Conservation (phyloP, 345 rosid species). For the Camelina sativa region DNA sequence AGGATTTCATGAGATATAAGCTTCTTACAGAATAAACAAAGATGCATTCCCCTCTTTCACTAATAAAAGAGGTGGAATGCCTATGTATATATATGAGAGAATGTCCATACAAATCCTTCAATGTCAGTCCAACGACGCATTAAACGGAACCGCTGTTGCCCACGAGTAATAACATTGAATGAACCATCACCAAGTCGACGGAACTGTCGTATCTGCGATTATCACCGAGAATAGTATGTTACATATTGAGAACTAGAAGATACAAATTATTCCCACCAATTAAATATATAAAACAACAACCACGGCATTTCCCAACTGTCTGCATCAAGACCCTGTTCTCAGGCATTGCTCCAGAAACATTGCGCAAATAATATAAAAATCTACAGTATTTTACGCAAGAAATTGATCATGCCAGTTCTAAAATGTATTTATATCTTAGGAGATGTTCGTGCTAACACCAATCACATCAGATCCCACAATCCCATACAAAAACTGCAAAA, state of each 20-base stretch:
- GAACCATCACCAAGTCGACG: constrained; percentile 86
- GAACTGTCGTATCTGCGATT: constrained; percentile 79
- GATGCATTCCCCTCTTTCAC: constrained; percentile 15
- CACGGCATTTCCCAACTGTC: not conserved
- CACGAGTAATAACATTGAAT: constrained; percentile 87
- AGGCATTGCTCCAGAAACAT: constrained; percentile 19
- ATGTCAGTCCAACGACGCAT: constrained; percentile 79
- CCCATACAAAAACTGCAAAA: constrained; percentile 1
- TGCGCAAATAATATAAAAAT: not conserved
- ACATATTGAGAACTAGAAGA: constrained; percentile 9
- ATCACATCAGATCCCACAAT: constrained; percentile 8
- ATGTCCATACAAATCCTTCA: constrained; percentile 81
- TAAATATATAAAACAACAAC: not conserved
- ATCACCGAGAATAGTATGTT: constrained; percentile 16
- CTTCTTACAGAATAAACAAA: constrained; percentile 5
- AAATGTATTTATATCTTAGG: not conserved
- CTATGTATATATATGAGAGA: constrained; percentile 10
- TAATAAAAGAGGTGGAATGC: not conserved
- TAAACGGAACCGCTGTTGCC: constrained; percentile 83
- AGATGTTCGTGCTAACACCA: constrained; percentile 1
- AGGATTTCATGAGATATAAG: constrained; percentile 34
- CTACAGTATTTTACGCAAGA: not conserved
- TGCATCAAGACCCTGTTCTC: constrained; percentile 9
- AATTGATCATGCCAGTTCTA: not conserved
- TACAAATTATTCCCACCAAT: not conserved